Conservation (phyloP, 495 filamentous ascomycete species). For the Patellaria atrata region DNA sequence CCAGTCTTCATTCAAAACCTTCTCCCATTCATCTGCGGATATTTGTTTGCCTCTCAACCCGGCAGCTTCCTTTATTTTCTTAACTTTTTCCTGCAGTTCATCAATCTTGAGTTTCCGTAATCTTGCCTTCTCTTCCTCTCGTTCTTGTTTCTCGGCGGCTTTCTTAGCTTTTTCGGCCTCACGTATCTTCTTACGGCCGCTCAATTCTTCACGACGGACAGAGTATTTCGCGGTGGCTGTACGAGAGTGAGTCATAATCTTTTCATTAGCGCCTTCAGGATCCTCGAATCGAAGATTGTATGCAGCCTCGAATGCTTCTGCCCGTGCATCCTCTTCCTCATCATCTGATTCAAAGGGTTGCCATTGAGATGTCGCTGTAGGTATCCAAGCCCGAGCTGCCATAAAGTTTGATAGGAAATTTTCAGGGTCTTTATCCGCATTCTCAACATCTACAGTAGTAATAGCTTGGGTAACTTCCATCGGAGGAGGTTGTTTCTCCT, state of each 20-base stretch:
- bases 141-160: conserved; percentile 60
- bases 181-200: conserved; percentile 55
- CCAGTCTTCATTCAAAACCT: conserved; percentile 72
- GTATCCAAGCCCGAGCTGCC: conserved; percentile 75
- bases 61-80: conserved; percentile 73
- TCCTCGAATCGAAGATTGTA: conserved; percentile 97
- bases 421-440: conserved; percentile 82
- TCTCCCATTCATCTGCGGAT: conserved; percentile 62
- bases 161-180: conserved; percentile 62
- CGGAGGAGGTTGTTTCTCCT: conserved; percentile 15
- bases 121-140: conserved; percentile 68
- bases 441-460: conserved; percentile 47
- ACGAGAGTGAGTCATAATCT: conserved; percentile 72
- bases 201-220: conserved; percentile 70
- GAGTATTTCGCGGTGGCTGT: conserved; percentile 65
- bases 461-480: conserved; percentile 1
- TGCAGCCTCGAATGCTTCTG: conserved; percentile 80
- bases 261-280: conserved; percentile 67
- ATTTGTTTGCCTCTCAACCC: conserved; percentile 56
- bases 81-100: conserved; percentile 68
- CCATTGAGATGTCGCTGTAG: conserved; percentile 41
- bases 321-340: conserved; percentile 63
- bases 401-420: conserved; percentile 82
- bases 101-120: conserved; percentile 77
- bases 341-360: conserved; percentile 86